phyloP scores from a whole-genome alignment of 495 filamentous ascomycete species.

The Sporormia fimetaria region DNA sequence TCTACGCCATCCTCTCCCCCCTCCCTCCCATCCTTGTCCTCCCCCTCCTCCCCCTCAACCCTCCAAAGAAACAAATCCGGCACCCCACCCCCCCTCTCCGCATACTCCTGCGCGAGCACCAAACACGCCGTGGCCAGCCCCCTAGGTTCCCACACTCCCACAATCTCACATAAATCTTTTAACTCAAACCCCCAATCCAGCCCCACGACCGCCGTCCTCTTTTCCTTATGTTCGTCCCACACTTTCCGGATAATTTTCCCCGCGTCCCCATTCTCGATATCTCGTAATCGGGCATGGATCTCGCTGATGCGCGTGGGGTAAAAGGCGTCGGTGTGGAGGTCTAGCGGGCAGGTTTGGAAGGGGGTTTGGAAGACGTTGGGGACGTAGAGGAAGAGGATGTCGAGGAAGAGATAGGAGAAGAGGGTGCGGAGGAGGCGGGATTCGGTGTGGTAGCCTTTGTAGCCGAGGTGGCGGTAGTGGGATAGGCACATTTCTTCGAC shows the following conservation, averaged over 20 bases:
- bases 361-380: constrained; percentile 95
- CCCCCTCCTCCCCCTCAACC: constrained; percentile 17
- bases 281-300: constrained; percentile 77
- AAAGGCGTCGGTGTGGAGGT: constrained; percentile 89
- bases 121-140: constrained; percentile 77
- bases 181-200: constrained; percentile 81
- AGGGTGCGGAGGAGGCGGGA: constrained; percentile 82
- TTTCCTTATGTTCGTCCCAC: constrained; percentile 51
- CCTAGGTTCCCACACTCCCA: constrained; percentile 64
- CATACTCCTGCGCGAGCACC: constrained; percentile 89
- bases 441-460: constrained; percentile 91
- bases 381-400: constrained; percentile 84
- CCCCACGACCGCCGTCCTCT: constrained; percentile 72
- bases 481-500: constrained; percentile 91
- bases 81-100: constrained; percentile 72
- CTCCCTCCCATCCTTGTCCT: constrained; percentile 31
- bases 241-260: constrained; percentile 54
- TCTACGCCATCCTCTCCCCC: constrained; percentile 60
- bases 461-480: constrained; percentile 69
- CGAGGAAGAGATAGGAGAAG: constrained; percentile 85
- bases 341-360: constrained; percentile 86
- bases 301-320: constrained; percentile 73
- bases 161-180: constrained; percentile 72
- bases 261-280: constrained; percentile 51
- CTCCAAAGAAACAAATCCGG: constrained; percentile 91